Conservation (phyloP, 495 filamentous ascomycete genomes). For the Xylaria venustula region DNA sequence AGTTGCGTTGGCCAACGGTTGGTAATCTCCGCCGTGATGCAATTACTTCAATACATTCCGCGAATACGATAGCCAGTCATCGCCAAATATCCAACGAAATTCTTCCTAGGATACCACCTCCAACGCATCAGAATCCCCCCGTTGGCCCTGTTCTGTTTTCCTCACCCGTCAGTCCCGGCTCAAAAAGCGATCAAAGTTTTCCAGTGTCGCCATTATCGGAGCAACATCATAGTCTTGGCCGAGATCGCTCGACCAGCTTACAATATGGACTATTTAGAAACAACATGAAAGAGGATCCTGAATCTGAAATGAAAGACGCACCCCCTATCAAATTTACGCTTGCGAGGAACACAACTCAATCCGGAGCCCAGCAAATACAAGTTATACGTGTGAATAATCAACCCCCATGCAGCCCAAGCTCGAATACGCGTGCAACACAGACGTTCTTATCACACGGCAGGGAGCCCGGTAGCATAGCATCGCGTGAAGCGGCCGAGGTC, state of each 20-base stretch:
- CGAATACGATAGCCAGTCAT: background rate
- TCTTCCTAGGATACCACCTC: background rate
- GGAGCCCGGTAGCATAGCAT: background rate
- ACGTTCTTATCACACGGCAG: background rate
- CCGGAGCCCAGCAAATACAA: slow-evolving; percentile 10
- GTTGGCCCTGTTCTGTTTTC: background rate
- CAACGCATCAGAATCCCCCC: background rate
- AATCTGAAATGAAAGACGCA: background rate
- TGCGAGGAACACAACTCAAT: slow-evolving; percentile 15
- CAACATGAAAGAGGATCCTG: background rate
- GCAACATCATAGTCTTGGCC: background rate
- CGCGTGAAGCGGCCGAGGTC: background rate
- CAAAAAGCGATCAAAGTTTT: background rate
- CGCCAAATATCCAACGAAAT: background rate
- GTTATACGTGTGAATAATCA: slow-evolving; percentile 9
- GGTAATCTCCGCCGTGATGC: background rate
- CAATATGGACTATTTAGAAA: background rate
- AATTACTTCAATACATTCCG: background rate
- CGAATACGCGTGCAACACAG: background rate
- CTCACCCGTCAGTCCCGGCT: background rate
- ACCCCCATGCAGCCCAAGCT: background rate
- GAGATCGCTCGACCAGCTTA: background rate
- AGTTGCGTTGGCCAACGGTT: background rate
- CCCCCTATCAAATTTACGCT: background rate
- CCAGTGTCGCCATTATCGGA: slow-evolving; percentile 2